These are phyloP conservation scores for Parathielavia appendiculata DNA, from an alignment of 495 filamentous ascomycete species.

Conservation along the genomic window DNA sequence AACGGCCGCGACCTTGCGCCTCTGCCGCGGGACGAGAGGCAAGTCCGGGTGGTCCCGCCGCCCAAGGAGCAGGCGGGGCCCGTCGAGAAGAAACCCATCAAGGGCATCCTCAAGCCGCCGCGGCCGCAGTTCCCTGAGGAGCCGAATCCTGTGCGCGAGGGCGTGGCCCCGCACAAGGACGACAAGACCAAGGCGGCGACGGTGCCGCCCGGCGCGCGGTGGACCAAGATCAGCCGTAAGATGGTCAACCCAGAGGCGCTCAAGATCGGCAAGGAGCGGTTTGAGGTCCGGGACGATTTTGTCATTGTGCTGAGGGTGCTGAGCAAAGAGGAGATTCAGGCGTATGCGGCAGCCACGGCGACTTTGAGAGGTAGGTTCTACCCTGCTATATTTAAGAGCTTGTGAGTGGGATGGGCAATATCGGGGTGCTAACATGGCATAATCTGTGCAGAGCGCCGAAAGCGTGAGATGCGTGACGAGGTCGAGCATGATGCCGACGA, in stretches of 20 bases:
- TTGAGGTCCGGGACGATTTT: slow-evolving; percentile 72
- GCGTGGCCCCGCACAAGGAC: slow-evolving; percentile 83
- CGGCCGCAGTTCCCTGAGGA: slow-evolving; percentile 75
- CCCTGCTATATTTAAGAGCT: not conserved
- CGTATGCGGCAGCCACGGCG: slow-evolving; percentile 67
- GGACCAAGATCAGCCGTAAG: slow-evolving; percentile 82
- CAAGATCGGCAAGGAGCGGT: slow-evolving; percentile 70
- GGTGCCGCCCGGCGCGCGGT: slow-evolving; percentile 72
- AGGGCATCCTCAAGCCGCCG: slow-evolving; percentile 60
- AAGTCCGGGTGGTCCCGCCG: slow-evolving; percentile 53
- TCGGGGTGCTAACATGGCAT: not conserved
- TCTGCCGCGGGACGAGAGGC: slow-evolving; percentile 34
- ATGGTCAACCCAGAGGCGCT: slow-evolving; percentile 80
- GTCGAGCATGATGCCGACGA: slow-evolving; percentile 21
- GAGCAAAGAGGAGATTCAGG: slow-evolving; percentile 76
- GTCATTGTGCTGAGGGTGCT: slow-evolving; percentile 81
- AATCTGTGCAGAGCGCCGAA: slow-evolving; percentile 30
- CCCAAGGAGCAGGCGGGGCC: slow-evolving; percentile 43
- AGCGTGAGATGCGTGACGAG: slow-evolving; percentile 23
- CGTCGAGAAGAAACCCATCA: slow-evolving; percentile 34
- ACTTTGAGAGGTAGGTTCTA: slow-evolving; percentile 63
- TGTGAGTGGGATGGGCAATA: not conserved
- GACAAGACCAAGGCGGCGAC: slow-evolving; percentile 60
- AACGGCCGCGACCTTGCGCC: slow-evolving; percentile 33
- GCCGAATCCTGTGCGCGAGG: slow-evolving; percentile 69